These are phyloP conservation scores for Lipomyces mesembrius DNA, from an alignment of 805 yeast genomes.

Conservation along the genomic window DNA sequence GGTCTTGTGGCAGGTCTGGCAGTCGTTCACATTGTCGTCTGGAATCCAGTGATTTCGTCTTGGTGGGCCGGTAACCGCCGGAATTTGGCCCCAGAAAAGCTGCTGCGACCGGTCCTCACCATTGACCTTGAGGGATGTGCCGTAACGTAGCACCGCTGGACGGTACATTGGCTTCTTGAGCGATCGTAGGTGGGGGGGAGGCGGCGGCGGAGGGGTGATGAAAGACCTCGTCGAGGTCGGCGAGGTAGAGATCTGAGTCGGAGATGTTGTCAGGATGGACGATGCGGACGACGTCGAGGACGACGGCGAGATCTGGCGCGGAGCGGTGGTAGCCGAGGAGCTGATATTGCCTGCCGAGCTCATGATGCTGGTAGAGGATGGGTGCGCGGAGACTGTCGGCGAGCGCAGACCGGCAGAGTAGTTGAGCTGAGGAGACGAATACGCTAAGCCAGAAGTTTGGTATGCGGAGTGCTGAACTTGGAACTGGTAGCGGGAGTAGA, in stretches of 20 bases:
- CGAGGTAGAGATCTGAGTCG: slow-evolving; percentile 29
- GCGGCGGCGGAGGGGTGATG: slow-evolving; percentile 37
- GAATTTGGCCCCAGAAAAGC: slow-evolving; percentile 36
- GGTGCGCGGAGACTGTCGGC: background rate
- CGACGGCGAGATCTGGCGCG: slow-evolving; percentile 26
- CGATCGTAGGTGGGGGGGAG: slow-evolving; percentile 71
- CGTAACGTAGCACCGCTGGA: slow-evolving; percentile 81
- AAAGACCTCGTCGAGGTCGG: slow-evolving; percentile 30
- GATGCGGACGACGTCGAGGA: slow-evolving; percentile 30
- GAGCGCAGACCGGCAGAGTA: background rate
- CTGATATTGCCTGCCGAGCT: background rate
- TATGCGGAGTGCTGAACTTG: background rate
- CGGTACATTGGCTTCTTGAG: slow-evolving; percentile 85
- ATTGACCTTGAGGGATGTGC: slow-evolving; percentile 42
- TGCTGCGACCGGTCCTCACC: slow-evolving; percentile 32
- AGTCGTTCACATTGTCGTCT: slow-evolving; percentile 65
- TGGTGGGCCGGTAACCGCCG: slow-evolving; percentile 42
- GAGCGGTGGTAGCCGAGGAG: background rate
- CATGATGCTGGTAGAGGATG: background rate
- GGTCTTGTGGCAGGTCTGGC: slow-evolving; percentile 67
- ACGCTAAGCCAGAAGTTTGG: background rate
- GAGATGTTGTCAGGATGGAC: slow-evolving; percentile 19
- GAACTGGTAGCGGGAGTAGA: background rate
- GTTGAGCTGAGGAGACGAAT: background rate
- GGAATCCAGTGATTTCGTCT: slow-evolving; percentile 55